A percentile compares a stretch with the other conserved stretches of the same genome.
Evolutionary conservation across 2,329 filamentous ascomycete genomes (phyloP).

Genomic region (Calonectria pseudoturangicola): DNA sequence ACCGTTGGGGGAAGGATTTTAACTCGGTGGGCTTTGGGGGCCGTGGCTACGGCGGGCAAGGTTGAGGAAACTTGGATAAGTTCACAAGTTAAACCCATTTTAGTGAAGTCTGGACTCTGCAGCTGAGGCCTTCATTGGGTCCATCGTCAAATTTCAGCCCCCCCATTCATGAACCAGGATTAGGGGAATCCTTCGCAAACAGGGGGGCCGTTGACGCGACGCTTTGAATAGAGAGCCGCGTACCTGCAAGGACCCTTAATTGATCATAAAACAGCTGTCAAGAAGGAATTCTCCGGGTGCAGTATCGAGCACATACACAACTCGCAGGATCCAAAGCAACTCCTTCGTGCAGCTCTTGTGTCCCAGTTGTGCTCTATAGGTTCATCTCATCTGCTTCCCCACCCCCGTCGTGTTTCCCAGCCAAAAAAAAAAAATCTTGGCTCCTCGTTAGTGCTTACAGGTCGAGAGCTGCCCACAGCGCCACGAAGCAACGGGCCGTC

Average conservation of each 20-base stretch:
- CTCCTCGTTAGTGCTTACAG: slow-evolving; percentile 8
- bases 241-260: slow-evolving; percentile 7
- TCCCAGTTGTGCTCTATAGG: not conserved
- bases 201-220: not conserved
- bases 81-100: not conserved
- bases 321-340: not conserved
- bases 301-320: not conserved
- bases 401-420: not conserved
- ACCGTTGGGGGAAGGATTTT: not conserved
- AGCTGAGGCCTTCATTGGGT: slow-evolving; percentile 10
- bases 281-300: not conserved
- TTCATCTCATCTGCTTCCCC: not conserved
- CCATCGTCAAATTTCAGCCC: slow-evolving; percentile 21
- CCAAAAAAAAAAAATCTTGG: not conserved
- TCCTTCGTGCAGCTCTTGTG: too few relatives aligned
- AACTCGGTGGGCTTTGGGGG: not conserved
- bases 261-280: slow-evolving; percentile 2
- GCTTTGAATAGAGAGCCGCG: not conserved
- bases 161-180: not conserved
- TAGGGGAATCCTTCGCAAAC: not conserved
- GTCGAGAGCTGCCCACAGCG: not conserved
- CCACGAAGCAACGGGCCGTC: slow-evolving; percentile 13
- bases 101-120: not conserved
- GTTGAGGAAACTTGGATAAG: not conserved
- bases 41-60: not conserved